Evolutionary conservation across 441 rosid genomes (phyloP).

Genomic region (Theobroma grandiflorum): DNA sequence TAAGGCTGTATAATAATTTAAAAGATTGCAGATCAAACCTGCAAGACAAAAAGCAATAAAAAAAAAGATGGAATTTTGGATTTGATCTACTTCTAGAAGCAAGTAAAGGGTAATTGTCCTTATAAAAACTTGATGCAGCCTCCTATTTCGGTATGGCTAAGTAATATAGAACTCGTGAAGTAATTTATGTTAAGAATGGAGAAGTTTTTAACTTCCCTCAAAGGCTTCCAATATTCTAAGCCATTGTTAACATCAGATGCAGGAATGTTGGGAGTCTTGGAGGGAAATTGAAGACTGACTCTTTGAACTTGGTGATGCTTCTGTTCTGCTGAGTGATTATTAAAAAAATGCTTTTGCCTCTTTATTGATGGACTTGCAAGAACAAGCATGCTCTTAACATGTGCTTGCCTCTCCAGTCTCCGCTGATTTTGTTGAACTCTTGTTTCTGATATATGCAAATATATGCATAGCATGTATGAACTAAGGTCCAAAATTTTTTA

Average conservation of each 20-base stretch:
- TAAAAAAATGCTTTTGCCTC: not conserved
- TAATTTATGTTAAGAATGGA: not conserved
- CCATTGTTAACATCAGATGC: not conserved
- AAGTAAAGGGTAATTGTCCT: not conserved
- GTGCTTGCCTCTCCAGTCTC: not conserved
- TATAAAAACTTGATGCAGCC: slow-evolving; percentile 16
- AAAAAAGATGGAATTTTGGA: not conserved
- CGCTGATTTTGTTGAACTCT: not conserved
- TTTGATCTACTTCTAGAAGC: not conserved
- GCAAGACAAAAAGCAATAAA: not conserved
- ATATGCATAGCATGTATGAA: not conserved
- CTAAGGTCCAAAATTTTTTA: not conserved
- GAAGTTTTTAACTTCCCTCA: slow-evolving; percentile 34
- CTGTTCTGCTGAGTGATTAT: not conserved
- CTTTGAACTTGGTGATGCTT: not conserved
- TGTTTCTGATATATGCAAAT: not conserved
- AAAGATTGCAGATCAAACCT: not conserved
- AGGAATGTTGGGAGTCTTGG: not conserved
- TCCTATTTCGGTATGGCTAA: not conserved
- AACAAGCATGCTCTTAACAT: not conserved
- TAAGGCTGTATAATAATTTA: slow-evolving; percentile 8
- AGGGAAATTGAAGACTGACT: slow-evolving; percentile 19
- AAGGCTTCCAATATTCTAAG: slow-evolving; percentile 40
- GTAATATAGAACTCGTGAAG: not conserved
- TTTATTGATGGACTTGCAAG: not conserved